A percentile compares a stretch with the other conserved stretches of the same genome.
Evolutionary conservation across 2,329 filamentous ascomycete genomes (phyloP).

Genomic region (Chaetomium strumarium): DNA sequence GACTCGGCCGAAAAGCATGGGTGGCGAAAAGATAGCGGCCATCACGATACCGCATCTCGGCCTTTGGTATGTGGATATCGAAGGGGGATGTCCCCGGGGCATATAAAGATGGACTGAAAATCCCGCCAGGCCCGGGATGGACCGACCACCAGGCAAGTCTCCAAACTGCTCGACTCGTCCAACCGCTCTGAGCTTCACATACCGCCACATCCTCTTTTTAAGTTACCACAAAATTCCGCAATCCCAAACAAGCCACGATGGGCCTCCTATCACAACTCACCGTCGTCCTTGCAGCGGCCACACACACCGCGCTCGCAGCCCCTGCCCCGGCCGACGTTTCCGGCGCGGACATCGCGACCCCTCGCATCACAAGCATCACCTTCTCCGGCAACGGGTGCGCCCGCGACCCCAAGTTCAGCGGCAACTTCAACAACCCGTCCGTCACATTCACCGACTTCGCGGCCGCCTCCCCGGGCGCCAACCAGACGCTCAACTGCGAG

Average conservation of each 20-base stretch:
- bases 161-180: background rate
- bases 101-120: background rate
- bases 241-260: constrained; percentile 20
- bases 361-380: constrained; percentile 29
- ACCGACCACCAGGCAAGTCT: background rate
- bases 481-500: constrained; percentile 33
- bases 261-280: constrained; percentile 18
- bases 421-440: constrained; percentile 28
- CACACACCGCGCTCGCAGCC: background rate
- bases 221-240: background rate
- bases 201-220: background rate
- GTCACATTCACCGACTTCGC: constrained; percentile 25
- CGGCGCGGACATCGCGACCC: constrained; percentile 18
- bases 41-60: background rate
- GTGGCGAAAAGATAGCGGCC: constrained; percentile 14
- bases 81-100: background rate
- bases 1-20: constrained; percentile 6
- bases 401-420: constrained; percentile 28
- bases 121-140: background rate
- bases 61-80: background rate
- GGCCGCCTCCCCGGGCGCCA: constrained; percentile 24
- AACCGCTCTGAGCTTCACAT: background rate
- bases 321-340: too few species aligned
- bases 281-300: constrained; percentile 22
- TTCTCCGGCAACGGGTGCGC: constrained; percentile 36